Evolutionary conservation across 805 yeast species (phyloP).

Genomic region (Kregervanrija pseudodelftensis): DNA sequence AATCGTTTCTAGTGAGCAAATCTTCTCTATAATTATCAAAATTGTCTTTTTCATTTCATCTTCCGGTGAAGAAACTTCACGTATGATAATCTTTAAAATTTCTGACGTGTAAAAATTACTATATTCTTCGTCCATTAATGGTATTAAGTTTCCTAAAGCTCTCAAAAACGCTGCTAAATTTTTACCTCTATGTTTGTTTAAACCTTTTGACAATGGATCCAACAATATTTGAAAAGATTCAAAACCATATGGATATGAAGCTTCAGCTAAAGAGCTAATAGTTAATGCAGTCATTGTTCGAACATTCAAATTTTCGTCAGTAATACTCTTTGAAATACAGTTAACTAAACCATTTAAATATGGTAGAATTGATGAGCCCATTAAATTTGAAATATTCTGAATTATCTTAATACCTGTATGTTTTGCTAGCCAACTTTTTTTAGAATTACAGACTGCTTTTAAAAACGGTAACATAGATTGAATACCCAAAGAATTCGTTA

Average conservation of each 20-base stretch:
- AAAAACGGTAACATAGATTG: slow-evolving; percentile 69
- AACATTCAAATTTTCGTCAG: slow-evolving; percentile 63
- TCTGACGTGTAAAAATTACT: slow-evolving; percentile 73
- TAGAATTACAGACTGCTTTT: slow-evolving; percentile 69
- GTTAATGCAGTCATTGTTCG: slow-evolving; percentile 68
- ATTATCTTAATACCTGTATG: slow-evolving; percentile 75
- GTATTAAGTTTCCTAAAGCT: slow-evolving; percentile 73
- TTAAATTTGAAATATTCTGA: slow-evolving; percentile 62
- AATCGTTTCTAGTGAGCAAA: slow-evolving; percentile 56
- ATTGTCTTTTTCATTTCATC: slow-evolving; percentile 81
- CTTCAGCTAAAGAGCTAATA: slow-evolving; percentile 68
- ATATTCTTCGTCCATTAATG: slow-evolving; percentile 81
- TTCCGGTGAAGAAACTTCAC: slow-evolving; percentile 78
- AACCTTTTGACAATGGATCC: slow-evolving; percentile 77
- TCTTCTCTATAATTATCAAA: slow-evolving; percentile 56
- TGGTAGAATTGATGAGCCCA: slow-evolving; percentile 73
- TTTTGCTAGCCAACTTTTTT: slow-evolving; percentile 73
- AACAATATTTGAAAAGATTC: slow-evolving; percentile 73
- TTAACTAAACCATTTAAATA: slow-evolving; percentile 58
- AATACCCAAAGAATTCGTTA: slow-evolving; percentile 73
- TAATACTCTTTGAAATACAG: slow-evolving; percentile 50
- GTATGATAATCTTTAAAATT: slow-evolving; percentile 53
- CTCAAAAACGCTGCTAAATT: slow-evolving; percentile 67
- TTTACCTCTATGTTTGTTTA: slow-evolving; percentile 69
- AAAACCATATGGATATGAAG: slow-evolving; percentile 81